Evolutionary conservation across 352 stramenopile genomes (phyloP).

Genomic region (Globisporangium parvum): DNA sequence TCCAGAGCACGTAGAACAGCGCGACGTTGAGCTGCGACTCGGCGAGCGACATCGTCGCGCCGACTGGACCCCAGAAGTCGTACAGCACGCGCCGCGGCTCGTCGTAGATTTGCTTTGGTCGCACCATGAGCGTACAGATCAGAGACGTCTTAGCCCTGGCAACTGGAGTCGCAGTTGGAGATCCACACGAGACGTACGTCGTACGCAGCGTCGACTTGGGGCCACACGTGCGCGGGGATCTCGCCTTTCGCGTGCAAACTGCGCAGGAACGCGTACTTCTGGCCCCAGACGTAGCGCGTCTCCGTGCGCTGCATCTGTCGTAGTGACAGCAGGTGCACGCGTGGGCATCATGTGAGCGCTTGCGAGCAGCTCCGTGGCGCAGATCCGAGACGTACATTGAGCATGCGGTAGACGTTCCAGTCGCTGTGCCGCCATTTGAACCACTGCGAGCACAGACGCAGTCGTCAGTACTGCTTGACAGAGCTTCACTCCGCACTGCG

Average conservation of each 20-base stretch:
- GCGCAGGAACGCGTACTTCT: constrained; percentile 56
- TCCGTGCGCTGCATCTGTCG: constrained; percentile 48
- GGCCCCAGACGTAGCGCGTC: constrained; percentile 42
- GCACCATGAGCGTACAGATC: neutral
- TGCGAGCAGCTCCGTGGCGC: constrained; percentile 11
- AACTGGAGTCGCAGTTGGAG: neutral
- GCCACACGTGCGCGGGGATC: constrained; percentile 48
- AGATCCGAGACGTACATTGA: constrained; percentile 14
- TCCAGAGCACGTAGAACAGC: constrained; percentile 67
- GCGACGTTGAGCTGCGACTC: constrained; percentile 55
- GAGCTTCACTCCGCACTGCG: neutral
- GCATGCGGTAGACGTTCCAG: constrained; percentile 19
- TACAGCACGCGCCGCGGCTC: constrained; percentile 43
- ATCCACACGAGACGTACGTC: constrained; percentile 29
- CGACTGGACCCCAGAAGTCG: constrained; percentile 56
- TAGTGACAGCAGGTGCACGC: neutral
- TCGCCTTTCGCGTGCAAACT: constrained; percentile 40
- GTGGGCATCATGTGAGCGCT: neutral
- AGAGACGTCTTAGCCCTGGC: neutral
- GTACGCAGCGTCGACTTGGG: constrained; percentile 48
- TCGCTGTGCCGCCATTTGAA: constrained; percentile 18
- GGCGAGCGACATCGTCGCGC: constrained; percentile 30
- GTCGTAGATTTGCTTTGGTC: constrained; percentile 50
- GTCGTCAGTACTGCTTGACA: neutral
- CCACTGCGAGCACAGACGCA: constrained; percentile 9